Percentiles rank a stretch among this genome's conserved stretches.
These are phyloP conservation scores for Fonsecaea erecta DNA, from an alignment of 2,329 filamentous ascomycete genomes.

Conservation along the genomic window DNA sequence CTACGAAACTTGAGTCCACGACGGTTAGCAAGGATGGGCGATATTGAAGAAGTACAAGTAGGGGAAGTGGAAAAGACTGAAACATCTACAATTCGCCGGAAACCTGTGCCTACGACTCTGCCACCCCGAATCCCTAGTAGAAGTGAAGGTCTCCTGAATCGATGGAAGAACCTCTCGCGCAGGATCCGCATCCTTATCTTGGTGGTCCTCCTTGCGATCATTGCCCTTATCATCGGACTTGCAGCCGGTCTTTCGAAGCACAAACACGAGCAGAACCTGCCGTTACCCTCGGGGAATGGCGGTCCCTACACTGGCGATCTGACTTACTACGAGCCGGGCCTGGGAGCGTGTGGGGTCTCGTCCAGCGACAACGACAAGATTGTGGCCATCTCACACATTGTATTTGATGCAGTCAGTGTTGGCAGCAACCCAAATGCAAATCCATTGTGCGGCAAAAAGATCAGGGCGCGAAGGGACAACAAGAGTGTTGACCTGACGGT, in stretches of 20 bases:
- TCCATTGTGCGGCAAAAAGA: slow-evolving; percentile 67
- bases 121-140: slow-evolving; percentile 4
- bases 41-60: slow-evolving; percentile 23
- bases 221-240: slow-evolving; percentile 35
- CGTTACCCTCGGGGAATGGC: slow-evolving; percentile 55
- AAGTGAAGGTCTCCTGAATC: slow-evolving; percentile 16
- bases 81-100: slow-evolving; percentile 26
- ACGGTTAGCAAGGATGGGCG: slow-evolving; percentile 17
- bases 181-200: slow-evolving; percentile 31
- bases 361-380: slow-evolving; percentile 62
- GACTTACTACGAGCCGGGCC: slow-evolving; percentile 69
- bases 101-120: slow-evolving; percentile 25
- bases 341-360: slow-evolving; percentile 71
- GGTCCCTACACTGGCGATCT: slow-evolving; percentile 65
- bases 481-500: slow-evolving; percentile 66
- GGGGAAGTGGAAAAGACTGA: slow-evolving; percentile 20
- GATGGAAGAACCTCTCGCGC: slow-evolving; percentile 28
- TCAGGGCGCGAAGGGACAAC: slow-evolving; percentile 63
- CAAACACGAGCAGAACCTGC: slow-evolving; percentile 47
- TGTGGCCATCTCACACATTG: slow-evolving; percentile 67
- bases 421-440: slow-evolving; percentile 66
- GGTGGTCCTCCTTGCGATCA: slow-evolving; percentile 22
- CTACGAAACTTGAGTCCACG: not conserved
- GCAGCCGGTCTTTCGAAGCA: slow-evolving; percentile 33
- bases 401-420: slow-evolving; percentile 65